phyloP scores from a whole-genome alignment of 805 yeast species.

The Nakazawaea laoshanensis region DNA sequence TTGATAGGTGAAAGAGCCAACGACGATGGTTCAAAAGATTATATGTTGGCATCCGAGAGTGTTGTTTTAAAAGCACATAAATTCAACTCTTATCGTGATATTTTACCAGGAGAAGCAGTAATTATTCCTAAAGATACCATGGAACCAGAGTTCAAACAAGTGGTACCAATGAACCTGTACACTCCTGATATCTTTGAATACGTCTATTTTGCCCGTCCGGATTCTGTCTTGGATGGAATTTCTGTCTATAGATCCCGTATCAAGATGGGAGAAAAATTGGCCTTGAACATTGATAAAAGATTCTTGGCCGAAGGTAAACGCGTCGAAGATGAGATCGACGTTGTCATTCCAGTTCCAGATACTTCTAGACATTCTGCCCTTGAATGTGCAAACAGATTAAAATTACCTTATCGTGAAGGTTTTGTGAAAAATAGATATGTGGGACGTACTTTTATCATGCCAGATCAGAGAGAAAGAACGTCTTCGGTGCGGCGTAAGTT shows the following conservation, averaged over 20 bases:
- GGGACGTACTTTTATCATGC: conserved; percentile 98
- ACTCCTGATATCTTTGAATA: conserved; percentile 96
- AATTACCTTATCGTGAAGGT: conserved; percentile 89
- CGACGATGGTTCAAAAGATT: conserved; percentile 66
- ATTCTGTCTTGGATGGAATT: conserved; percentile 92
- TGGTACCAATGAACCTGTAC: conserved; percentile 67
- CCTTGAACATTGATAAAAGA: conserved; percentile 48
- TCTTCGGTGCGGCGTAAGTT: conserved; percentile 90
- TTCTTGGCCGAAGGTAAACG: conserved; percentile 31
- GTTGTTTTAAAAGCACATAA: conserved; percentile 93
- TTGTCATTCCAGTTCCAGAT: conserved; percentile 96
- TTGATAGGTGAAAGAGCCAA: conserved; percentile 75
- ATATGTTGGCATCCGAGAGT: conserved; percentile 92
- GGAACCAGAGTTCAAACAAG: conserved; percentile 78
- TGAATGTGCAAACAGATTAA: conserved; percentile 78
- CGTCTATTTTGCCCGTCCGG: conserved; percentile 97
- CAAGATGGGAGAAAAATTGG: conserved; percentile 89
- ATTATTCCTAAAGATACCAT: conserved; percentile 73
- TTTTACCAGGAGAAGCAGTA: conserved; percentile 94
- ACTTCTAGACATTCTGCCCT: conserved; percentile 95
- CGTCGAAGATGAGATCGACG: conserved; percentile 63
- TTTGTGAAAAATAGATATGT: conserved; percentile 95
- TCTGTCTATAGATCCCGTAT: conserved; percentile 89
- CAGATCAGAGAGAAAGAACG: conserved; percentile 89
- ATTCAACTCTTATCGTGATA: conserved; percentile 69